Conservation (phyloP, 139 green algal species). For the Tetraselmis chui region DNA sequence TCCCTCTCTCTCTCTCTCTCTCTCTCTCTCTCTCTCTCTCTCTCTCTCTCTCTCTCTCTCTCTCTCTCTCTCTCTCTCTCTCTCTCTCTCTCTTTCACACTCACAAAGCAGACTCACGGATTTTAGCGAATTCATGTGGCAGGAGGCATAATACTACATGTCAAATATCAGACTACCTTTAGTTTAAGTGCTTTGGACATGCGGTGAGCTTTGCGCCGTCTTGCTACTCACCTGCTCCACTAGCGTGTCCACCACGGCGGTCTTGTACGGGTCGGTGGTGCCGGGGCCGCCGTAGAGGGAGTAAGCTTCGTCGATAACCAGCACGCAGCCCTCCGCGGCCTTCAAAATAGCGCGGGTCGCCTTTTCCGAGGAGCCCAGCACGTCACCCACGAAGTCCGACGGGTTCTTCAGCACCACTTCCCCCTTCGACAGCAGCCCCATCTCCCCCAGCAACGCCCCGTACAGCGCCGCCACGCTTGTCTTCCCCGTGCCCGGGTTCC, state of each 20-base stretch:
- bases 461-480: slow-evolving; percentile 43
- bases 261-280: neutral
- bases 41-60: too few species aligned
- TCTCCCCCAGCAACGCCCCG: slow-evolving; percentile 31
- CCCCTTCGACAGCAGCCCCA: slow-evolving; percentile 44
- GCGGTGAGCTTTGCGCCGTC: too few species aligned
- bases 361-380: slow-evolving; percentile 37
- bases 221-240: neutral
- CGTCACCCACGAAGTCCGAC: slow-evolving; percentile 22
- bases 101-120: too few species aligned
- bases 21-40: too few species aligned
- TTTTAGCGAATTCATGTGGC: too few species aligned
- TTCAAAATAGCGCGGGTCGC: slow-evolving; percentile 38
- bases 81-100: too few species aligned
- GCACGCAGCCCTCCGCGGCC: slow-evolving; percentile 29
- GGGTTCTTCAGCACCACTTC: slow-evolving; percentile 41
- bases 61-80: too few species aligned
- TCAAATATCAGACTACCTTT: too few species aligned
- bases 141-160: too few species aligned
- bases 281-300: neutral
- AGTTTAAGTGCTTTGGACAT: too few species aligned
- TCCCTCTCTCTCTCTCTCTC: too few species aligned
- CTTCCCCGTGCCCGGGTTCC: slow-evolving; percentile 49
- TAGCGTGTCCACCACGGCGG: neutral
- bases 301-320: slow-evolving; percentile 50